Base-by-base conservation (phyloP, 768 basidiomycete species). In the Mycena galericulata region DNA sequence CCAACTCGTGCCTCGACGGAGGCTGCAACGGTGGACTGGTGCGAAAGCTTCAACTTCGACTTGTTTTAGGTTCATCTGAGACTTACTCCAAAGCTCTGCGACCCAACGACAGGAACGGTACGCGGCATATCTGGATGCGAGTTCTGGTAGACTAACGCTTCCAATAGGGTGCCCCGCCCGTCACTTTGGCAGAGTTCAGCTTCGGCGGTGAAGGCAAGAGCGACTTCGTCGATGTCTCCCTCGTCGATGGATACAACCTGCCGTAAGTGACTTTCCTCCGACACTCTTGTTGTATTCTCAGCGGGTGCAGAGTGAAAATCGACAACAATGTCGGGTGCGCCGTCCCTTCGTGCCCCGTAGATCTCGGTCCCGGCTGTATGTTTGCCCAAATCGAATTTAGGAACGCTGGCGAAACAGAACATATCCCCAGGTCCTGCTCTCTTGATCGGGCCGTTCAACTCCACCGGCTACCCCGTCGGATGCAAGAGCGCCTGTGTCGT, bases 121-220 rank as follows among this genome's bases (percentile, higher is more conserved):
- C 4, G 58, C 34, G 18, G 9, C 0, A 11, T 26, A 36, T 20
- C 29, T 9, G 8, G 10, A 7, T 24, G 15, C 4, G 4, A 3
- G 15, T 49, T 15, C 4, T 27, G 18, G 49, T 53, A 4, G 20
- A n/a, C 59, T 50, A 2, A 27, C 11, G 3, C 8, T n/a, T 43
- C 20, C 43, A 5, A 32, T 11, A 62, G 85, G 87, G 86, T 51
- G 81, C 89, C n/a, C 90, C 91, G 34, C 92, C 92, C 46, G 91
- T 88, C 14, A 85, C 87, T 5, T 79, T 92, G 40, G 92, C 91
- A 1, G 90, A 92, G 77, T 84, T 63, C 55, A 57, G n/a, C 40
- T 43, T 47, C 17, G 43, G 36, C 27, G 56, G 56, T 15, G 58
- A 47, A 12, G 58, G 45, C 22, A 24, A 14, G 2, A 32, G 20